These are phyloP conservation scores for Gaeumannomyces tritici DNA, from an alignment of 2,329 filamentous ascomycete genomes.

Conservation along the genomic window DNA sequence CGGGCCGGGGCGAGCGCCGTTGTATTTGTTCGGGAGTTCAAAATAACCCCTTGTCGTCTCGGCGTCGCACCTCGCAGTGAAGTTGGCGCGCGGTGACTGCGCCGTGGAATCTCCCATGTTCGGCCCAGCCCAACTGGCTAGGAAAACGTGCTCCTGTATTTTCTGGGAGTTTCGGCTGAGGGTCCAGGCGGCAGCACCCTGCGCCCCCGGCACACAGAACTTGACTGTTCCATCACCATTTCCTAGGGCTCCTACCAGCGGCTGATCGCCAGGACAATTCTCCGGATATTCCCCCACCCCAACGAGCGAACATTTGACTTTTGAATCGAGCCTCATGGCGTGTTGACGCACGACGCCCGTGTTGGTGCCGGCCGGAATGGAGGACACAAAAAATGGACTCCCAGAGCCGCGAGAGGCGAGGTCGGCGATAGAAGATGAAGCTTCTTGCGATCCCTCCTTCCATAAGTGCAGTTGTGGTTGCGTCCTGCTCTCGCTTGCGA, in stretches of 20 bases:
- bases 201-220: neutral
- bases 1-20: neutral
- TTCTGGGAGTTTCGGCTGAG: neutral
- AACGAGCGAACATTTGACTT: neutral
- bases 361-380: neutral
- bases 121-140: neutral
- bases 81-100: neutral
- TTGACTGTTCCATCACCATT: neutral
- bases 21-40: conserved; percentile 5
- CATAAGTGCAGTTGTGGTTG: neutral
- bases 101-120: neutral
- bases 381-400: conserved; percentile 1
- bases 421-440: neutral
- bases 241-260: neutral
- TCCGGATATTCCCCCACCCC: neutral
- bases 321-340: conserved; percentile 6
- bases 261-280: neutral
- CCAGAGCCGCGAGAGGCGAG: neutral
- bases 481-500: neutral
- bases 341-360: conserved; percentile 6
- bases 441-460: neutral
- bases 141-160: neutral
- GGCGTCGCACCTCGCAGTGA: conserved; percentile 1
- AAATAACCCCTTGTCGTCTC: conserved; percentile 6
- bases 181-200: neutral